These are phyloP conservation scores for Collybia mongolica DNA, from an alignment of 768 basidiomycete species.

Conservation along the genomic window DNA sequence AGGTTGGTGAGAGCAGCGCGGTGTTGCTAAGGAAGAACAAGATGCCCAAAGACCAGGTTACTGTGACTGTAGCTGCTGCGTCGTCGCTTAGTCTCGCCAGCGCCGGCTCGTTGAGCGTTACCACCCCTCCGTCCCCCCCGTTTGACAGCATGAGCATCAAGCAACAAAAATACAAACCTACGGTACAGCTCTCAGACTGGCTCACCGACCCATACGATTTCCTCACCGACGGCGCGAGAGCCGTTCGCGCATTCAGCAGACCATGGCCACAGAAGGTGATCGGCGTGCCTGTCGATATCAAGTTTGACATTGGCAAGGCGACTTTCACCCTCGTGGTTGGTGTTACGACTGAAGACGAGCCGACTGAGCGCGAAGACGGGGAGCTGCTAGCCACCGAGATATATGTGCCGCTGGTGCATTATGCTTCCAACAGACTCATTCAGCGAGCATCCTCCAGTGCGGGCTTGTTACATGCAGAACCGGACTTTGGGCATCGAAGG, in stretches of 20 bases:
- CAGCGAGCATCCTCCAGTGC: no score
- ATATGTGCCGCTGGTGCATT: slow-evolving; percentile 89
- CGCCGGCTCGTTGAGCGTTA: slow-evolving; percentile 7
- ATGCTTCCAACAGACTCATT: slow-evolving; percentile 35
- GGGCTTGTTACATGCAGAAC: no score
- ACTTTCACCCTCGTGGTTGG: slow-evolving; percentile 66
- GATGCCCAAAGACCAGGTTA: slow-evolving; percentile 6
- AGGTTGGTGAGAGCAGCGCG: slow-evolving; percentile 35
- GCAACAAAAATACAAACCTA: slow-evolving; percentile 8
- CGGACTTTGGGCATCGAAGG: slow-evolving; percentile 2
- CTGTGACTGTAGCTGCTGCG: slow-evolving; percentile 15
- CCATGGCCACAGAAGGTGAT: slow-evolving; percentile 80
- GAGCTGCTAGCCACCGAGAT: slow-evolving; percentile 76
- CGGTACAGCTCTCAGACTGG: slow-evolving; percentile 26
- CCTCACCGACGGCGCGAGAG: slow-evolving; percentile 84
- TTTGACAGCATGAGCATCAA: slow-evolving; percentile 3
- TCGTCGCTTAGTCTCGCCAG: slow-evolving; percentile 26
- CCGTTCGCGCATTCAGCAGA: slow-evolving; percentile 78
- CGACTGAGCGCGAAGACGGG: slow-evolving; percentile 23
- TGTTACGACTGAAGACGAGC: slow-evolving; percentile 60
- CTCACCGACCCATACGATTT: slow-evolving; percentile 62
- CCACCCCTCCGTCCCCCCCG: slow-evolving; percentile 3
- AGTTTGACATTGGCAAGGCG: slow-evolving; percentile 75
- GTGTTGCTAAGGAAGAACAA: slow-evolving; percentile 32
- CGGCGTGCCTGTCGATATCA: slow-evolving; percentile 61